Conservation (phyloP, 2,329 filamentous ascomycete species). For the Diplodia corticola region DNA sequence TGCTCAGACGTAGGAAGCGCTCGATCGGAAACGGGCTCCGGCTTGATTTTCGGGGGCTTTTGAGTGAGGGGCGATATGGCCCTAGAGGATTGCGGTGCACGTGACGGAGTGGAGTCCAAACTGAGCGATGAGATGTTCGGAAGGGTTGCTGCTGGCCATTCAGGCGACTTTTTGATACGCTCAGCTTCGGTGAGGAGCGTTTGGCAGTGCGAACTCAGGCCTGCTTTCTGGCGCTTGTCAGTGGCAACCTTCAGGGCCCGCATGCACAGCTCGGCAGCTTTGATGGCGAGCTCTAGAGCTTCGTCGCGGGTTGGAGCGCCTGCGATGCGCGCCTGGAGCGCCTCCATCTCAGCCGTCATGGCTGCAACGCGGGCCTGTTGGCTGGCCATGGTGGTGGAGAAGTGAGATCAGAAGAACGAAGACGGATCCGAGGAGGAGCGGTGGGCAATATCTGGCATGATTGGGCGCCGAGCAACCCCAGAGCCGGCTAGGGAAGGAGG, state of each 20-base stretch:
- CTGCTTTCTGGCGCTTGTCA: slow-evolving; percentile 62
- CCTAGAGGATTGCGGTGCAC: background rate
- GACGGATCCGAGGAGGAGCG: background rate
- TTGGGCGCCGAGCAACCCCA: background rate
- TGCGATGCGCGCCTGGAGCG: slow-evolving; percentile 47
- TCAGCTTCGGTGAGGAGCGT: slow-evolving; percentile 72
- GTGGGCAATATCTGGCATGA: background rate
- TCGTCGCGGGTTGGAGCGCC: slow-evolving; percentile 57
- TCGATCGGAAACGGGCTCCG: slow-evolving; percentile 50
- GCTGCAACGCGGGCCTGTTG: background rate
- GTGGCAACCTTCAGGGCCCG: slow-evolving; percentile 65
- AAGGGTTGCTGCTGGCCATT: slow-evolving; percentile 29
- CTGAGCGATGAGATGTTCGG: slow-evolving; percentile 8
- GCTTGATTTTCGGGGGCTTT: background rate
- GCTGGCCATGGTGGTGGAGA: slow-evolving; percentile 1
- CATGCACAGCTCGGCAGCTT: slow-evolving; percentile 80
- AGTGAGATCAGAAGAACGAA: background rate
- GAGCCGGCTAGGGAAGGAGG: background rate
- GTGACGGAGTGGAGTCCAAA: background rate
- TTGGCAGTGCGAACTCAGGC: slow-evolving; percentile 68
- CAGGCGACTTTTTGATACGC: slow-evolving; percentile 61
- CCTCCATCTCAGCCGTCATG: slow-evolving; percentile 25
- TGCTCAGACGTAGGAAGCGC: slow-evolving; percentile 68
- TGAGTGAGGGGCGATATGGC: background rate
- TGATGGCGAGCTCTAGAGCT: slow-evolving; percentile 73